phyloP scores from a whole-genome alignment of 2,329 filamentous ascomycete species.

The Raffaelea ambrosiae region DNA sequence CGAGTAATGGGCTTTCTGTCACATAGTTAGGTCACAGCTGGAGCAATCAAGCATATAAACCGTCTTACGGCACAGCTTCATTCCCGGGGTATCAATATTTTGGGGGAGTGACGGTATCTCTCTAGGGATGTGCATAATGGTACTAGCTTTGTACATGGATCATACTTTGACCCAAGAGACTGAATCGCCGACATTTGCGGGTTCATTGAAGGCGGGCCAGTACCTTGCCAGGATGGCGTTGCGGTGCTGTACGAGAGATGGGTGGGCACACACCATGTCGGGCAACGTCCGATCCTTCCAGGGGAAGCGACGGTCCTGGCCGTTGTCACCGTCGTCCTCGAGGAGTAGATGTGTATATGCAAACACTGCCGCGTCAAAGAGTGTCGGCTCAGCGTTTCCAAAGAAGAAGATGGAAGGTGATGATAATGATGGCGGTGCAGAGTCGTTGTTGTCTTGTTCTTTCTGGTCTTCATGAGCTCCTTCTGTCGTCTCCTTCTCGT shows the following conservation, averaged over 20 bases:
- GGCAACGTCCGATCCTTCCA: slow-evolving; percentile 58
- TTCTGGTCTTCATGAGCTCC: slow-evolving; percentile 12
- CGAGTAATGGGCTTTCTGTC: background rate
- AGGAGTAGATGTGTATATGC: slow-evolving; percentile 79
- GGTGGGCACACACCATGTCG: slow-evolving; percentile 45
- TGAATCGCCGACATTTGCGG: slow-evolving; percentile 3
- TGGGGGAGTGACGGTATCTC: no score
- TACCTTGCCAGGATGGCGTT: slow-evolving; percentile 27
- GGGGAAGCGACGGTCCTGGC: slow-evolving; percentile 27
- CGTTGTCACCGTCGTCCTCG: slow-evolving; percentile 28
- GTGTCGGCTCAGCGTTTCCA: slow-evolving; percentile 55
- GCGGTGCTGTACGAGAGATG: slow-evolving; percentile 58
- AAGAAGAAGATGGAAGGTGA: no score
- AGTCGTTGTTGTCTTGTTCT: slow-evolving; percentile 19
- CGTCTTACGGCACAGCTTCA: no score
- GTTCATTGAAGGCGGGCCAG: slow-evolving; percentile 13
- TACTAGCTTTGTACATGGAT: background rate
- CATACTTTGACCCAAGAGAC: slow-evolving; percentile 8
- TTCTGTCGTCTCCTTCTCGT: background rate
- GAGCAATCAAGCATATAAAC: no score
- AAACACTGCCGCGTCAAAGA: slow-evolving; percentile 87
- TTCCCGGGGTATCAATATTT: no score
- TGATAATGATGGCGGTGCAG: no score
- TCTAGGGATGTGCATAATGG: no score
- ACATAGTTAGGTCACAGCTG: no score